Base-by-base conservation (phyloP, 2,329 filamentous ascomycete species). In the Diaporthe sp. region DNA sequence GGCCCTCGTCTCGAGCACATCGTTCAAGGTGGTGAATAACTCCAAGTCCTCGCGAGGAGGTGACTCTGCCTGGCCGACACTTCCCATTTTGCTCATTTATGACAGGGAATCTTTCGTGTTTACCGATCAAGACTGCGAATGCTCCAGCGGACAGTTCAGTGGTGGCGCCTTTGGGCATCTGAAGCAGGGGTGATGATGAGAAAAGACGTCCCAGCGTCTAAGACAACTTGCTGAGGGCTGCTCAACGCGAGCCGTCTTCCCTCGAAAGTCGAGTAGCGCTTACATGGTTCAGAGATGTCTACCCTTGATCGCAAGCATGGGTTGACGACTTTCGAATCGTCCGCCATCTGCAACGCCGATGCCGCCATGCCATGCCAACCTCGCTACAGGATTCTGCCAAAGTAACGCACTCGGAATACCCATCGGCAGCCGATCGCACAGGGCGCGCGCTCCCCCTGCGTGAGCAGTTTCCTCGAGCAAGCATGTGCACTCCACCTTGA, bases 1-100 rank as follows among this genome's bases (percentile, higher is more conserved):
- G 12, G 57, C 69, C 47, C 69, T 72, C 6, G 30, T 61, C 38
- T 52, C 38, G 33, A 72, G 40, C 45, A 72, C 57, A 17, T 72
- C 55, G 55, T 61, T 52, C 55, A 72, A 30, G 30, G 55, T 72
- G 22, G 45, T 38, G 45, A 66, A 66, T 25, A 15, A 17, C 35
- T 50, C 15, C 40, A 66, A n/a, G 12, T 35, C 42, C 25, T 35
- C 60, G 28, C 10, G 19, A 13, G 8, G 28, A 66, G 17, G 17
- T 35, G 19, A 19, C 42, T 50, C 42, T 66, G 17, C 58, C 38
- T 45, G 15, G 2, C 28, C 28, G 12, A 66, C 2, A 40, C 60
- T 66, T 50, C 60, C 60, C 60, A 66, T 66, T 2, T 66, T 6
- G 40, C 35, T 50, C 22, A 25, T n/a, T 10, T 9, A 47, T 45